These are phyloP conservation scores for Viola odorata DNA, from an alignment of 345 rosid species.

Conservation along the genomic window DNA sequence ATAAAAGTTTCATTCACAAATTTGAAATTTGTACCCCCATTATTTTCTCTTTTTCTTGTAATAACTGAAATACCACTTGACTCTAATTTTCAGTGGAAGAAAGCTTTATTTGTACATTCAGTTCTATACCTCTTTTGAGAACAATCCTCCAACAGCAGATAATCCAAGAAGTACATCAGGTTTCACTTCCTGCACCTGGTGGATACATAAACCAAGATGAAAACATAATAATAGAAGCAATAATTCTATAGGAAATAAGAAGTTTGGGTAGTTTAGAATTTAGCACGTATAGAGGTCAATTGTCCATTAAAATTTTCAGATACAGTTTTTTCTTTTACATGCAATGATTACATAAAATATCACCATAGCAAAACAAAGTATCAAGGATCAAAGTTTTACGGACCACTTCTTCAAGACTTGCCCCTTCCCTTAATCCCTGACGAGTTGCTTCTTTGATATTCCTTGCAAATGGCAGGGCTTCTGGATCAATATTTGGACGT, in stretches of 20 bases:
- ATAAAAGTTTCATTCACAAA: too few relatives aligned
- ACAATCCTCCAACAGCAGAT: constrained; percentile 99
- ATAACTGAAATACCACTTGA: neutral
- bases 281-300: too few relatives aligned
- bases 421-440: constrained; percentile 86
- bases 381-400: constrained; percentile 19
- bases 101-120: neutral
- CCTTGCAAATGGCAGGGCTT: constrained; percentile 81
- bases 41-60: neutral
- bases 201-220: too few relatives aligned
- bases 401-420: constrained; percentile 88
- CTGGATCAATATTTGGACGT: constrained; percentile 68
- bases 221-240: too few relatives aligned
- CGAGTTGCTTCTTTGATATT: constrained; percentile 69
- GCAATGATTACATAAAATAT: too few relatives aligned
- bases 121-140: constrained; percentile 76
- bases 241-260: too few relatives aligned
- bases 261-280: too few relatives aligned
- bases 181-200: constrained; percentile 83
- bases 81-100: constrained; percentile 1
- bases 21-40: neutral
- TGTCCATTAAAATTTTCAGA: too few relatives aligned
- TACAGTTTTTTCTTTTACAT: too few relatives aligned
- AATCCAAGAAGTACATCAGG: constrained; percentile 99
- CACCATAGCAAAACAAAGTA: neutral